Evolutionary conservation across 108 stramenopile species (phyloP).

Genomic region (Cyclostephanos tholiformis): DNA sequence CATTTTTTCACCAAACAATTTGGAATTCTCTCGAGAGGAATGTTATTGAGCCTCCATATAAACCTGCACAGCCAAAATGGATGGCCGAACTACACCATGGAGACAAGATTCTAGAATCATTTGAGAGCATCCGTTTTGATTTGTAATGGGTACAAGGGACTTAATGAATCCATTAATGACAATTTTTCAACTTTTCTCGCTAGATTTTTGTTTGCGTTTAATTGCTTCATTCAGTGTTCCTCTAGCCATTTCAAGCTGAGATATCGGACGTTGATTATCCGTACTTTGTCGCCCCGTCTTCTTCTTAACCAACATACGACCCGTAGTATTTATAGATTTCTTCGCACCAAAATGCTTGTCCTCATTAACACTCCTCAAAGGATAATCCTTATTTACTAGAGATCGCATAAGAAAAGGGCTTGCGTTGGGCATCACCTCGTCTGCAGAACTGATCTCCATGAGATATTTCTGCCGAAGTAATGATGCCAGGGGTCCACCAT

Average conservation of each 20-base stretch:
- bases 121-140: conserved; percentile 20
- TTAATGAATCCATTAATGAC: background rate
- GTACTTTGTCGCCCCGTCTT: background rate
- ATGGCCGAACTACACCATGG: conserved; percentile 7
- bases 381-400: conserved; percentile 24
- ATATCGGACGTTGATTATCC: background rate
- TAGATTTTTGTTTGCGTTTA: conserved; percentile 11
- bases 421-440: conserved; percentile 45
- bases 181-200: conserved; percentile 16
- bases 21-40: conserved; percentile 22
- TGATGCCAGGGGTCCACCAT: conserved; percentile 10
- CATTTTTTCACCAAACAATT: conserved; percentile 16
- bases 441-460: conserved; percentile 39
- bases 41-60: conserved; percentile 16
- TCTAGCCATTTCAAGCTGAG: conserved; percentile 13
- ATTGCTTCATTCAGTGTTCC: conserved; percentile 5
- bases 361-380: background rate
- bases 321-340: background rate
- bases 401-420: conserved; percentile 16
- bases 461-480: conserved; percentile 36
- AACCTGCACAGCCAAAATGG: conserved; percentile 20
- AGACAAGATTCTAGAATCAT: conserved; percentile 2
- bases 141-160: background rate
- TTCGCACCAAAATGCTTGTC: background rate
- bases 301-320: conserved; percentile 2